Conservation (phyloP, 352 stramenopile species). For the Pythium folliculosum region DNA sequence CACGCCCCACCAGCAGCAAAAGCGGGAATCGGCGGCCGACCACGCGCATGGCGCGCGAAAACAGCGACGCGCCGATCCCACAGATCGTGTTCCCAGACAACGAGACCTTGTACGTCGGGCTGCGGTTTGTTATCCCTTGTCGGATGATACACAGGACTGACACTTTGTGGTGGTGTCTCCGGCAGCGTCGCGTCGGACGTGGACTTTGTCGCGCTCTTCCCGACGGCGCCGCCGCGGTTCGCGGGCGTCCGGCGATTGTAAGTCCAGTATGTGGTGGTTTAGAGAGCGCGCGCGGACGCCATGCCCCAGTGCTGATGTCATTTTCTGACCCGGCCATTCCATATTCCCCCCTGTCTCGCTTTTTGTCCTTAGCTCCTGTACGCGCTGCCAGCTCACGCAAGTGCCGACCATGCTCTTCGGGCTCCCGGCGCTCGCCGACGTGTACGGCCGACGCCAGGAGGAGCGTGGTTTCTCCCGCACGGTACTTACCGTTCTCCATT, state of each 20-base stretch:
- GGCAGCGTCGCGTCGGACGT: slow-evolving; percentile 25
- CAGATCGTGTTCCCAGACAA: slow-evolving; percentile 28
- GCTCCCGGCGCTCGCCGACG: slow-evolving; percentile 30
- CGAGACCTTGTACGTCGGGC: slow-evolving; percentile 26
- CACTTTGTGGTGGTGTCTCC: neutral
- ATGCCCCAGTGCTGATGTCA: neutral
- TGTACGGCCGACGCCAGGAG: slow-evolving; percentile 21
- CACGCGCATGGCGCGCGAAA: neutral
- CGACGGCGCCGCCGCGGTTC: slow-evolving; percentile 15
- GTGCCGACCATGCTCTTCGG: slow-evolving; percentile 39
- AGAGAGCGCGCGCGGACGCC: neutral
- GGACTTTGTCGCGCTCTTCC: slow-evolving; percentile 28
- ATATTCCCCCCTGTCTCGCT: neutral
- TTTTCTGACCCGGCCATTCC: neutral
- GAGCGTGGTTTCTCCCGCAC: neutral
- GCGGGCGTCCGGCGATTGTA: slow-evolving; percentile 26
- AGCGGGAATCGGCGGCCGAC: neutral
- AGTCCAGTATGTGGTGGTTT: slow-evolving; percentile 18
- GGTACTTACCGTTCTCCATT: neutral
- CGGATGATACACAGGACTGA: neutral
- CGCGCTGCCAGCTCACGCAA: slow-evolving; percentile 39
- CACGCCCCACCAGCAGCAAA: neutral
- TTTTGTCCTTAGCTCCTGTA: slow-evolving; percentile 30
- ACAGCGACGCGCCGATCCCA: neutral
- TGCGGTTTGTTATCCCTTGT: neutral